Conservation (phyloP, 805 yeast genomes). For the Wickerhamomyces hampshirensis region DNA sequence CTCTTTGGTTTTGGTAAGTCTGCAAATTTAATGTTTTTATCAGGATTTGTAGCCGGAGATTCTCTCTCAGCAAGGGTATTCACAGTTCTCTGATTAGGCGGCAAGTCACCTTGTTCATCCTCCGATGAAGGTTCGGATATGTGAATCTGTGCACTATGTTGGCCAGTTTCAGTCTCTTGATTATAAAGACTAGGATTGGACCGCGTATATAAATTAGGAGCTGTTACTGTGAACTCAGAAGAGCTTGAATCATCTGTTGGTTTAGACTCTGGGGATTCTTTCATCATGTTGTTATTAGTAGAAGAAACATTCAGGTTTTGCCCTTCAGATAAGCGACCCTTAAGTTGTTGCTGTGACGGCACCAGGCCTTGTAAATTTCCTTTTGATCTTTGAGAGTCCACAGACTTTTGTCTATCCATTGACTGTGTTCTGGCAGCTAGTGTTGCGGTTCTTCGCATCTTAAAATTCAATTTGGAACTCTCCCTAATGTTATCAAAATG, state of each 20-base stretch:
- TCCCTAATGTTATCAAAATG: conserved; percentile 78
- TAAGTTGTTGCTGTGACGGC: no score
- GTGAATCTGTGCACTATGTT: conserved; percentile 5
- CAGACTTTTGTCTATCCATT: conserved; percentile 17
- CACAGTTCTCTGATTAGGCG: conserved; percentile 10
- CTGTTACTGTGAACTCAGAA: conserved; percentile 8
- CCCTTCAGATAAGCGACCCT: no score
- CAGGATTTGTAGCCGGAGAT: not conserved
- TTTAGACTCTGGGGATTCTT: conserved; percentile 3
- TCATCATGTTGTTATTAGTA: not conserved
- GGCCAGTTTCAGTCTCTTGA: conserved; percentile 5
- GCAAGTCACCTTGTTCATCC: conserved; percentile 9
- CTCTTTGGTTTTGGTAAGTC: conserved; percentile 24
- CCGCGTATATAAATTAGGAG: conserved; percentile 1
- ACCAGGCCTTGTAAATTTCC: no score
- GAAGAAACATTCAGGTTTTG: not conserved
- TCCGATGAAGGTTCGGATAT: conserved; percentile 24
- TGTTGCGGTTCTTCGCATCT: conserved; percentile 78
- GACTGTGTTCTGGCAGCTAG: conserved; percentile 46
- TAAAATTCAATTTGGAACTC: conserved; percentile 71
- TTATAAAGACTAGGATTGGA: conserved; percentile 1
- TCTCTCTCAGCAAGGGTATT: conserved; percentile 1
- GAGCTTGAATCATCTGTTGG: conserved; percentile 4
- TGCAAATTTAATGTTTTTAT: conserved; percentile 19
- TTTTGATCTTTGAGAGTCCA: conserved; percentile 9